Conservation (phyloP, 2,329 filamentous ascomycete genomes). For the Juglanconis juglandina region DNA sequence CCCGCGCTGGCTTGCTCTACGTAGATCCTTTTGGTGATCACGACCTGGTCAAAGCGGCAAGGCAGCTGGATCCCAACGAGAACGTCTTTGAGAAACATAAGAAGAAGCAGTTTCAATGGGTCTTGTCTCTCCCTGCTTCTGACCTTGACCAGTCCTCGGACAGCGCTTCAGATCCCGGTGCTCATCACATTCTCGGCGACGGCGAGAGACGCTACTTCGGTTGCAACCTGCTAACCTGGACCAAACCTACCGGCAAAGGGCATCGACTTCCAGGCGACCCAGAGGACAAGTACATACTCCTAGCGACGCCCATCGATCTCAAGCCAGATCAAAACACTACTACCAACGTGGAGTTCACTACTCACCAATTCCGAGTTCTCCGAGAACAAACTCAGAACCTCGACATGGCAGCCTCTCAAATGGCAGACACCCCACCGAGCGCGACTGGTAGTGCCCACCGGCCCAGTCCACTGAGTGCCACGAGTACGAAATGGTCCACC, state of each 20-base stretch:
- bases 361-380: constrained; percentile 11
- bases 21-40: constrained; percentile 12
- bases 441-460: not conserved
- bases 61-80: constrained; percentile 18
- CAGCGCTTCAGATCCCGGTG: not conserved
- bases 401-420: constrained; percentile 4
- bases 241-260: constrained; percentile 25
- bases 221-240: constrained; percentile 44
- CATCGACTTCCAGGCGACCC: constrained; percentile 21
- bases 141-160: constrained; percentile 2
- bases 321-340: not conserved
- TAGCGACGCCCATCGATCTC: constrained; percentile 43
- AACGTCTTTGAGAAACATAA: constrained; percentile 40
- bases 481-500: constrained; percentile 14
- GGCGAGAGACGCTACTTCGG: constrained; percentile 20
- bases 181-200: not conserved
- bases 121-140: constrained; percentile 38
- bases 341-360: constrained; percentile 1
- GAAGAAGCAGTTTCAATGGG: constrained; percentile 49
- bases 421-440: not conserved
- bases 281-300: constrained; percentile 42
- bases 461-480: constrained; percentile 6
- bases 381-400: not conserved
- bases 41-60: constrained; percentile 16
- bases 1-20: not conserved